Evolutionary conservation across 2,329 filamentous ascomycete genomes (phyloP), one percentile per base, ranked within the genome.

Genomic region (Gnomoniopsis smithogilvyi): DNA sequence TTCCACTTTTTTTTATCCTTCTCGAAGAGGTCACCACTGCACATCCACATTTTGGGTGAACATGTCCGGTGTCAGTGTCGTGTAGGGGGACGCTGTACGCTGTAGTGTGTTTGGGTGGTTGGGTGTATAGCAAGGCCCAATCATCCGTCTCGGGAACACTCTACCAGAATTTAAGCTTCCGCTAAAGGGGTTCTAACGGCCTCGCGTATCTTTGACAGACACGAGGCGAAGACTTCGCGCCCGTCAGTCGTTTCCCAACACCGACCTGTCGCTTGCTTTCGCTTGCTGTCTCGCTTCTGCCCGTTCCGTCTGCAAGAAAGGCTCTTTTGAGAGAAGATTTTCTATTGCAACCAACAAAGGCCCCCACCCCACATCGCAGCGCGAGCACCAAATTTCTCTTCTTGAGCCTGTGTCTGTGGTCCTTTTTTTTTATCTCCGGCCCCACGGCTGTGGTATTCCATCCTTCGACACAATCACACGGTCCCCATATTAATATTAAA

Each of bases 181-280:
- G 58, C 58, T 57, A 59, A 48, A 45, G 47, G 30, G 49, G 47
- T 48, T 55, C 56, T 58, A 50, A 61, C 59, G 59, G 59, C 24
- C 59, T 61, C 59, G 59, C 59, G 59, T 59, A 61, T 61, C 59
- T 61, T 34, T 51, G 49, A 48, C 54, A 57, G 45, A 17, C 24
- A 30, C 26, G 45, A 58, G 46, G 54, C 51, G 55, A 61, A 56
- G 45, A 55, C 46, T 56, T 30, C 26, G 26, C 26, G 54, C 51
- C n/a, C 59, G 54, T 51, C 26, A 30, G 26, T 30, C 26, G 26
- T 48, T 38, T 33, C 19, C 38, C 53, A 22, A 48, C 51, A 57
- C 52, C 53, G 54, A 53, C 58, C 30, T 55, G 36, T 46, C 19
- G 47, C 38, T 38, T 15, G 45, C 30, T 43, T 49, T 54, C 53